These are phyloP conservation scores for Boletus barrowsii DNA, from an alignment of 768 basidiomycete species.

Conservation along the genomic window DNA sequence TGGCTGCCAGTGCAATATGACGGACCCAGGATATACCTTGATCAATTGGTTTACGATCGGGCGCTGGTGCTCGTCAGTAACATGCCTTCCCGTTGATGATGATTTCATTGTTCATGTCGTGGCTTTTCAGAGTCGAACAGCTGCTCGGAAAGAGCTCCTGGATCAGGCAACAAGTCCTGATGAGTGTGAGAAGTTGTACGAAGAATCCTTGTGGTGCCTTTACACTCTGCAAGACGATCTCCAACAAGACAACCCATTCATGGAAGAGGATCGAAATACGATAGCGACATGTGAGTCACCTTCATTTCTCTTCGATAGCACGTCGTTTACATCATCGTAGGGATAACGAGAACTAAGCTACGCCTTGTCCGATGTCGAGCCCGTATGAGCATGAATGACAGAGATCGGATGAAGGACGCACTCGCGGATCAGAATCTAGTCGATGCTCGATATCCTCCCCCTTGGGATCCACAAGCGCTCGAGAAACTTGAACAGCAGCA, in stretches of 20 bases:
- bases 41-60: constrained; percentile 90
- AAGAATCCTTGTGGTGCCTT: constrained; percentile 91
- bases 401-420: constrained; percentile 71
- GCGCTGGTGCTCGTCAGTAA: constrained; percentile 76
- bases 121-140: constrained; percentile 73
- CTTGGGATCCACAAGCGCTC: constrained; percentile 56
- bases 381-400: constrained; percentile 73
- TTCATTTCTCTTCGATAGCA: not conserved
- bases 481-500: constrained; percentile 29
- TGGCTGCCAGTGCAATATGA: constrained; percentile 83
- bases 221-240: constrained; percentile 91
- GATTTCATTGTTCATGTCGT: not conserved
- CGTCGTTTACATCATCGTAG: constrained; percentile 33
- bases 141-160: constrained; percentile 85
- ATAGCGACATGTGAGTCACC: constrained; percentile 65
- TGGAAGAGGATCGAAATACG: constrained; percentile 78
- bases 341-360: constrained; percentile 84
- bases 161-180: constrained; percentile 73
- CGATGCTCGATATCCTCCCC: constrained; percentile 67
- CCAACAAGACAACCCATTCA: constrained; percentile 77
- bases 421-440: constrained; percentile 77
- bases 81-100: not conserved
- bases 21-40: constrained; percentile 79
- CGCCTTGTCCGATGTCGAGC: constrained; percentile 75
- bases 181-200: constrained; percentile 92